These are phyloP conservation scores for Graphilbum sp. DNA, from an alignment of 2,329 filamentous ascomycete species.

Conservation along the genomic window DNA sequence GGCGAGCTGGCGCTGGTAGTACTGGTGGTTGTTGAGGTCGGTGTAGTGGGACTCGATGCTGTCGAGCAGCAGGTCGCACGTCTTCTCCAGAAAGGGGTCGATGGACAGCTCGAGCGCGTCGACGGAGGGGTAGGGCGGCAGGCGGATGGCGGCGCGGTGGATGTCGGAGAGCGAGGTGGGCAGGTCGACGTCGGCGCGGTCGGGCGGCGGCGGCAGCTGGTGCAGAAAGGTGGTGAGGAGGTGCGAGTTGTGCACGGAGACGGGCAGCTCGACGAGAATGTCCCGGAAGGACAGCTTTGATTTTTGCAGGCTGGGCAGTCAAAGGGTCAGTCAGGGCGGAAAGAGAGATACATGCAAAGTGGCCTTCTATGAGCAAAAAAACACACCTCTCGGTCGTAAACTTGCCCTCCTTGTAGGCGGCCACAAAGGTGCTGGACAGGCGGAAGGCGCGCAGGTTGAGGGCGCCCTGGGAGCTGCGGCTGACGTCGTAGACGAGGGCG, in stretches of 20 bases:
- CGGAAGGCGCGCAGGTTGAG: slow-evolving; percentile 84
- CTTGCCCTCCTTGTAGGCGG: slow-evolving; percentile 89
- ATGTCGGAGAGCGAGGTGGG: slow-evolving; percentile 69
- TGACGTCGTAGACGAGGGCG: slow-evolving; percentile 86
- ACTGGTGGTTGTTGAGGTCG: slow-evolving; percentile 97
- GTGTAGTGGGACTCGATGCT: slow-evolving; percentile 97
- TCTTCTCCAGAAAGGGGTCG: slow-evolving; percentile 96
- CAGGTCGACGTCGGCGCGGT: slow-evolving; percentile 52
- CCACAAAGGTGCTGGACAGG: slow-evolving; percentile 74
- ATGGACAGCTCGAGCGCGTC: slow-evolving; percentile 84
- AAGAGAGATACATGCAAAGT: too few relatives aligned
- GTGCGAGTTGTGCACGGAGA: slow-evolving; percentile 91
- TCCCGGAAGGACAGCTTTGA: slow-evolving; percentile 87
- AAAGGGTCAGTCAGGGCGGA: neutral
- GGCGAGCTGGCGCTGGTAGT: slow-evolving; percentile 82
- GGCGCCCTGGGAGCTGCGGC: slow-evolving; percentile 82
- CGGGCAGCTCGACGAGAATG: slow-evolving; percentile 77
- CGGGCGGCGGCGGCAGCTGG: slow-evolving; percentile 57
- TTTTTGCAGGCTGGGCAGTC: slow-evolving; percentile 89
- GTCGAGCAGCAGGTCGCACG: slow-evolving; percentile 87
- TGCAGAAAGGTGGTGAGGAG: slow-evolving; percentile 90
- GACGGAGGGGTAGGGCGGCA: slow-evolving; percentile 70
- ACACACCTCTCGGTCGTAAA: slow-evolving; percentile 88
- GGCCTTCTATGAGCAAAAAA: neutral
- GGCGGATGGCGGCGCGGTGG: slow-evolving; percentile 41